A percentile compares a stretch with the other conserved stretches of the same genome.
Conservation (phyloP, 257 asterid genomes). For the Nicotiana otophora region DNA sequence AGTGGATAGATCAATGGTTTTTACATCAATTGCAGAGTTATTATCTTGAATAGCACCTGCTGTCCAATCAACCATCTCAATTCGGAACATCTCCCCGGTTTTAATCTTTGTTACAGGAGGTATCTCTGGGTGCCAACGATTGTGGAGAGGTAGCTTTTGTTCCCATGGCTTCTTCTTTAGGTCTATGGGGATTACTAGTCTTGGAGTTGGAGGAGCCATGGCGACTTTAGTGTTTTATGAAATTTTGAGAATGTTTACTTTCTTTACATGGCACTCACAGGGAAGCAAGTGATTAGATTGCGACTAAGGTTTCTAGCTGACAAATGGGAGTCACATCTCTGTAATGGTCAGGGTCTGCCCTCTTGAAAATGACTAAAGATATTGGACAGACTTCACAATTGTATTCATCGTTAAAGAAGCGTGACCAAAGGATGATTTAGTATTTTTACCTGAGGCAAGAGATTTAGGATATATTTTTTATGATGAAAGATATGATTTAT, state of each 20-base stretch:
- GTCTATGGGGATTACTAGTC: conserved; percentile 34
- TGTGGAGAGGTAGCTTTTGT: conserved; percentile 34
- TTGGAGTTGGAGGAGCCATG: conserved; percentile 78
- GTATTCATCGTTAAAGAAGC: background rate
- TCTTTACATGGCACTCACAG: background rate
- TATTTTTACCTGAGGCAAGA: background rate
- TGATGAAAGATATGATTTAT: background rate
- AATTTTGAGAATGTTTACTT: background rate
- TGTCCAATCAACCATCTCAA: conserved; percentile 56
- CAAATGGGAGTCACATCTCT: conserved; percentile 19
- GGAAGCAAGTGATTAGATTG: conserved; percentile 14
- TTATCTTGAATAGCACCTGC: conserved; percentile 49
- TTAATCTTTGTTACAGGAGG: conserved; percentile 37
- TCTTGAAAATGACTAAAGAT: conserved; percentile 10
- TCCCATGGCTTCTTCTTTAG: conserved; percentile 35
- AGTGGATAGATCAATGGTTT: conserved; percentile 40
- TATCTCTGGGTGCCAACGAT: conserved; percentile 47
- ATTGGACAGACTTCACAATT: background rate
- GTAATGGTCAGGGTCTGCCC: conserved; percentile 31
- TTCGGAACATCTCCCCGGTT: conserved; percentile 35
- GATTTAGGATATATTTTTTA: too few species aligned
- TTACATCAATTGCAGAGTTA: conserved; percentile 44
- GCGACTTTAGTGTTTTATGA: background rate
- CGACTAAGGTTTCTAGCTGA: conserved; percentile 22
- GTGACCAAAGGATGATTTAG: background rate